phyloP scores from a whole-genome alignment of 192 early-diverging fungal genomes.

The Lobosporangium transversale region DNA sequence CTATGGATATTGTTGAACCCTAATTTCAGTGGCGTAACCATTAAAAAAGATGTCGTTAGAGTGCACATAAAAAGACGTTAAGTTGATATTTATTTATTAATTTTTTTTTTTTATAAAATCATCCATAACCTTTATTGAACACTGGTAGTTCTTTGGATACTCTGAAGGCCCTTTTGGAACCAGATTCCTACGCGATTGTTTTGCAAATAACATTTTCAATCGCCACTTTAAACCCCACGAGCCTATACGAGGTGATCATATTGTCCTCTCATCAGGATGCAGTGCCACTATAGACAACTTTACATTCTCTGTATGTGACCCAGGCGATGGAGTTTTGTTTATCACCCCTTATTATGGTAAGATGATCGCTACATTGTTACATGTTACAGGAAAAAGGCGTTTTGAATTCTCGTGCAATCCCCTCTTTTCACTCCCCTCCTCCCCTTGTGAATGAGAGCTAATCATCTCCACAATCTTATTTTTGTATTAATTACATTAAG shows the following conservation, averaged over 20 bases:
- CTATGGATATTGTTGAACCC: too few species aligned
- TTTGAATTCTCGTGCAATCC: neutral
- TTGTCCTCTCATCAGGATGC: constrained; percentile 75
- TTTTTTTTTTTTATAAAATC: too few species aligned
- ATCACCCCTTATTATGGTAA: constrained; percentile 80
- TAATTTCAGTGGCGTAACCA: too few species aligned
- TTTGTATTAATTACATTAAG: too few species aligned
- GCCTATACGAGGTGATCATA: constrained; percentile 59
- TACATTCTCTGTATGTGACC: constrained; percentile 68
- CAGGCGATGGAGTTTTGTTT: constrained; percentile 78
- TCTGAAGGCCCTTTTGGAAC: constrained; percentile 64
- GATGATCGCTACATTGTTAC: neutral
- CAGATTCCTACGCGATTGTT: constrained; percentile 58
- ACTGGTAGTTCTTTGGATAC: constrained; percentile 58
- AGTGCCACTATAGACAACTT: constrained; percentile 73
- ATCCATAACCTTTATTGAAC: too few species aligned
- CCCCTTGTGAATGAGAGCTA: too few species aligned
- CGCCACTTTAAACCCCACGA: constrained; percentile 63
- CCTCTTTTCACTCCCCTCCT: neutral
- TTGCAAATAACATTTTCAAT: constrained; percentile 73
- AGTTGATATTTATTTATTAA: too few species aligned
- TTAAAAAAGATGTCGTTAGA: too few species aligned
- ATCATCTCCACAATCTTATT: too few species aligned
- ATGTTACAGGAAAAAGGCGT: neutral
- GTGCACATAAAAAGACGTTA: too few species aligned